A percentile compares a stretch with the other conserved stretches of the same genome.
Conservation (phyloP, 371 early-diverging fungal genomes). For the Lichtheimia ramosa region DNA sequence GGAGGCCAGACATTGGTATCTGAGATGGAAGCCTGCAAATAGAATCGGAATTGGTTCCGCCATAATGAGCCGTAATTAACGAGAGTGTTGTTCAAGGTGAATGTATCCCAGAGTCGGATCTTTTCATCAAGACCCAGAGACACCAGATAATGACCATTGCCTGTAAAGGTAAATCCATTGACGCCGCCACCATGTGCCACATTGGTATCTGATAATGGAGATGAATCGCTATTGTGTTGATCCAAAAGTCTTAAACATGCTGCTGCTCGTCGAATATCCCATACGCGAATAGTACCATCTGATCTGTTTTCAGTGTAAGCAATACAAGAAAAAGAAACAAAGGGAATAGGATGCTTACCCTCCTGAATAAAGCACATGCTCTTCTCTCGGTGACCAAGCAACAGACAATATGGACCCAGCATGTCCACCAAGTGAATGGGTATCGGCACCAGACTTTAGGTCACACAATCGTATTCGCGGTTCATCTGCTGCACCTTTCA, state of each 20-base stretch:
- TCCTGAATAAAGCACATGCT: constrained; percentile 79
- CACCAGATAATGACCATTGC: constrained; percentile 63
- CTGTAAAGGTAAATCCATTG: constrained; percentile 68
- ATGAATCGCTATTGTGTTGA: constrained; percentile 47
- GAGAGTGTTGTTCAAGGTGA: constrained; percentile 62
- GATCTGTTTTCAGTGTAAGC: constrained; percentile 26
- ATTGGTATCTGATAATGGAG: constrained; percentile 52
- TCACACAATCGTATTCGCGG: constrained; percentile 81
- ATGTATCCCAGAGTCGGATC: constrained; percentile 82
- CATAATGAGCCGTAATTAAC: constrained; percentile 66
- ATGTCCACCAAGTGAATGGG: constrained; percentile 79
- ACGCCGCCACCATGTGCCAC: constrained; percentile 70
- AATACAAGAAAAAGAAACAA: neutral
- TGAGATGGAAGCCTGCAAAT: constrained; percentile 47
- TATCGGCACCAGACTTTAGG: constrained; percentile 70
- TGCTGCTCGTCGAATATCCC: constrained; percentile 82
- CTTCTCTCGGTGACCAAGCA: constrained; percentile 82
- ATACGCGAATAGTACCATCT: constrained; percentile 69
- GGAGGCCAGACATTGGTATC: constrained; percentile 50
- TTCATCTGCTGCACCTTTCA: constrained; percentile 60
- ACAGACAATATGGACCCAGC: constrained; percentile 65
- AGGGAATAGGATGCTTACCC: constrained; percentile 44
- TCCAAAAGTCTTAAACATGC: constrained; percentile 61
- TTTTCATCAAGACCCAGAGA: constrained; percentile 74
- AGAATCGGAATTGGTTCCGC: constrained; percentile 51